Conservation (phyloP, 352 stramenopile genomes). For the Bremia lactucae region DNA sequence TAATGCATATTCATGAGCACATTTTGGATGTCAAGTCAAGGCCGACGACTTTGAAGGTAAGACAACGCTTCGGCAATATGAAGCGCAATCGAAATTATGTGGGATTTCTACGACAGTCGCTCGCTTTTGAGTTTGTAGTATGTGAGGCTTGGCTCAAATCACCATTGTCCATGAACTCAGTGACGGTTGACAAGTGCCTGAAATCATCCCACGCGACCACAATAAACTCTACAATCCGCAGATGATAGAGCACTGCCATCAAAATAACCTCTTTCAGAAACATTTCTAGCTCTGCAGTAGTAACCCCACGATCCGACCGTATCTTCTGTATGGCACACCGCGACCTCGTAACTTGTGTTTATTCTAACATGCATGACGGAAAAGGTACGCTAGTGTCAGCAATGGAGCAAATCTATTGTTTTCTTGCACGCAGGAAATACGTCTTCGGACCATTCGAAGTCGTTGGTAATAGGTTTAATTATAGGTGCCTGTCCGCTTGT, state of each 20-base stretch:
- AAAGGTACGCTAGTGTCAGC: constrained; percentile 29
- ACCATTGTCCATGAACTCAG: constrained; percentile 38
- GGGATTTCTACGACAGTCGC: constrained; percentile 20
- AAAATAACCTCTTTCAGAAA: constrained; percentile 36
- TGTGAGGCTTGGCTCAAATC: constrained; percentile 33
- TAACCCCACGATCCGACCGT: constrained; percentile 18
- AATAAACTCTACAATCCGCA: constrained; percentile 32
- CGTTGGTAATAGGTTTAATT: no score
- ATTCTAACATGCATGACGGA: constrained; percentile 30
- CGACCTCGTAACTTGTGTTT: constrained; percentile 20
- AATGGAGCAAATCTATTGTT: constrained; percentile 28
- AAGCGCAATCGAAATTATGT: constrained; percentile 32
- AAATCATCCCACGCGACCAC: constrained; percentile 32
- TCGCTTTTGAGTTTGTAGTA: constrained; percentile 20
- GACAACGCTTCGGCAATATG: constrained; percentile 34
- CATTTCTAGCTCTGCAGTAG: constrained; percentile 21
- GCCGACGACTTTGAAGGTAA: constrained; percentile 35
- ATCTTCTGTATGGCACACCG: constrained; percentile 38
- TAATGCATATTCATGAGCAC: constrained; percentile 38
- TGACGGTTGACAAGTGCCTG: constrained; percentile 28
- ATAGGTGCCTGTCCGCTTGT: no score
- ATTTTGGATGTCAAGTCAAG: constrained; percentile 27
- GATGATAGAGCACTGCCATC: constrained; percentile 30
- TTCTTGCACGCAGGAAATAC: no score
- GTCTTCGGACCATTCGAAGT: no score